Base-by-base conservation (phyloP, 192 early-diverging fungal species). In the Coemansia sp. region DNA sequence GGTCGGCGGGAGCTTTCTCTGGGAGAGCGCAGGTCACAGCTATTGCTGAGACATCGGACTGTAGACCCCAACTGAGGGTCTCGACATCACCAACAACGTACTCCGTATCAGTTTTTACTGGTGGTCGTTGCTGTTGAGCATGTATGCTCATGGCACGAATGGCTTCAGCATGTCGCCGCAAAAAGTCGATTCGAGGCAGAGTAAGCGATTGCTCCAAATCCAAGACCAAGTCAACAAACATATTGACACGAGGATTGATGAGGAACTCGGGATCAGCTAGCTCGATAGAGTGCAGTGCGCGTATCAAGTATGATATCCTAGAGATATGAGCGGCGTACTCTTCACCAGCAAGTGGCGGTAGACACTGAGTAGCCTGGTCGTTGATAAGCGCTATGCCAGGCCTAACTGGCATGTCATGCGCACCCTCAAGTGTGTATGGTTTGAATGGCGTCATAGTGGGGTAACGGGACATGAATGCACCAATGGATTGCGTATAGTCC, bases 141-240 rank as follows among this genome's bases (percentile, higher is more conserved):
- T 33, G 40, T 41, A 17, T 54, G 37, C 44, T 42, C 70, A 81
- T 81, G 4, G 73, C 79, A 14, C 50, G 73, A 7, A 81, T 48
- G 4, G 73, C 76, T 8, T 66, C 61, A 17, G 79, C 73, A 46
- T 81, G 79, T 9, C 45, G 45, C 9, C 79, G 69, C 29, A 81
- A 33, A 45, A 81, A 81, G 27, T 81, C 79, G 5, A 81, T 39
- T 13, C 79, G 56, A 0, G 79, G 79, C 36, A 81, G 64, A 17
- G 79, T 81, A 19, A 81, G 62, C 4, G 42, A 48, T 3, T 48
- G 57, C 48, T 76, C 79, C 40, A 81, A 62, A 54, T 76, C 70
- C 40, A 81, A 21, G 3, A 81, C 64, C 64, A 81, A 63, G 36
- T 81, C 79, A 10, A 81, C 60, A n/a, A 81, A 63, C 63, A 73